Evolutionary conservation across 169 alveolate species (phyloP).

Genomic region (Cryptosporidium sp.): DNA sequence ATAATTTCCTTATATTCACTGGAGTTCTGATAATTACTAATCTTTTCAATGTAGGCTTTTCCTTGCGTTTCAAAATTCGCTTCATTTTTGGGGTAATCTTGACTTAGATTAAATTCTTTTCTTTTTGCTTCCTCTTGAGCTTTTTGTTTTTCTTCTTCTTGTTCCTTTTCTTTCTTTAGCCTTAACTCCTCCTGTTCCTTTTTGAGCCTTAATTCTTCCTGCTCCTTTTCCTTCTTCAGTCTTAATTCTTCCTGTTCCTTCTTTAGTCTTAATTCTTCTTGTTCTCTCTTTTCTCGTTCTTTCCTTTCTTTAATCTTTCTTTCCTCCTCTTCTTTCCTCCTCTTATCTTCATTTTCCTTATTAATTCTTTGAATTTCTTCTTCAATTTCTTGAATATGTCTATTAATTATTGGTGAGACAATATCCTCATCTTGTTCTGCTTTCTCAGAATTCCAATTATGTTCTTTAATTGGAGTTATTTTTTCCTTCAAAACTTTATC

Average conservation of each 20-base stretch:
- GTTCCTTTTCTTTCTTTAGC: not conserved
- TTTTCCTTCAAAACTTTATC: not conserved
- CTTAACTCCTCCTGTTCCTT: not conserved
- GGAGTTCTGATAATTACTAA: slow-evolving; percentile 39
- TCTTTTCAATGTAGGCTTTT: slow-evolving; percentile 1
- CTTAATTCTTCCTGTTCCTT: slow-evolving; percentile 5
- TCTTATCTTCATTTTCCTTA: slow-evolving; percentile 9
- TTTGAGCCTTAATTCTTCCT: not conserved
- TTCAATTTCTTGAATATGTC: slow-evolving; percentile 32
- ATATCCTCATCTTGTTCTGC: slow-evolving; percentile 32
- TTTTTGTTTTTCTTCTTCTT: not conserved
- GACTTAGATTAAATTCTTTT: not conserved
- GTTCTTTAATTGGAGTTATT: not conserved
- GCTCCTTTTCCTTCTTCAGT: not conserved
- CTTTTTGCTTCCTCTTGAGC: not conserved
- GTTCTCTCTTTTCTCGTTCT: slow-evolving; percentile 11
- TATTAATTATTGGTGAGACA: slow-evolving; percentile 36
- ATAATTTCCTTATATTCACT: slow-evolving; percentile 41
- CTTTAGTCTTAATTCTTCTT: not conserved
- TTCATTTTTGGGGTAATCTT: not conserved
- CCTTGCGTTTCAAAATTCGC: not conserved
- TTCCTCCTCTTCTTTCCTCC: slow-evolving; percentile 28
- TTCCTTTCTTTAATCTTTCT: not conserved
- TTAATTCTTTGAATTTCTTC: slow-evolving; percentile 24
- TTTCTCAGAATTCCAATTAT: not conserved